Evolutionary conservation across 768 basidiomycete species (phyloP).

Genomic region (Trametes cingulata): DNA sequence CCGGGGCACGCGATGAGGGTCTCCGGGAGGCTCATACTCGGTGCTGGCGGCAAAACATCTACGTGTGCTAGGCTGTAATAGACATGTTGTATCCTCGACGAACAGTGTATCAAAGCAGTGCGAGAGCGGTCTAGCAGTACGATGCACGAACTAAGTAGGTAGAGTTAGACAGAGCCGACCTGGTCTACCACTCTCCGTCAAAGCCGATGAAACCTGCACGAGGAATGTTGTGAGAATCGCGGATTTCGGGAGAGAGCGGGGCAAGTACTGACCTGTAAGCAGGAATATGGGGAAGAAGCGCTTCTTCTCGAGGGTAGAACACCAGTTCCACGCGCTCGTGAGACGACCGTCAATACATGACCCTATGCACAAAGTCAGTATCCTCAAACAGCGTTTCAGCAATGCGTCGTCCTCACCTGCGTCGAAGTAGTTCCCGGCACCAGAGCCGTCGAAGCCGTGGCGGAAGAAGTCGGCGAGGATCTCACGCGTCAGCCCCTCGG

Average conservation of each 20-base stretch:
- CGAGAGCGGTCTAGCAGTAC: background rate
- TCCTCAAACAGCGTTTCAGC: too few species aligned
- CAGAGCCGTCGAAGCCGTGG: constrained; percentile 87
- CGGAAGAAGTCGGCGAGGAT: constrained; percentile 84
- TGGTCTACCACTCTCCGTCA: constrained; percentile 77
- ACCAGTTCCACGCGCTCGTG: constrained; percentile 95
- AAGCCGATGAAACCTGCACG: constrained; percentile 75
- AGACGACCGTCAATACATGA: constrained; percentile 82
- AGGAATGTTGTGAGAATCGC: constrained; percentile 6
- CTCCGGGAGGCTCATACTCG: too few species aligned
- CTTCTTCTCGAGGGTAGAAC: constrained; percentile 83
- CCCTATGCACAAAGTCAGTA: constrained; percentile 30
- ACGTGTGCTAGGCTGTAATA: constrained; percentile 16
- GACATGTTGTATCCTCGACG: constrained; percentile 19
- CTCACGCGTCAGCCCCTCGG: constrained; percentile 65
- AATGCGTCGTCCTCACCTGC: constrained; percentile 57
- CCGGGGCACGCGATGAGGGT: background rate
- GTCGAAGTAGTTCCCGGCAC: constrained; percentile 90
- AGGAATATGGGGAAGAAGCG: constrained; percentile 79
- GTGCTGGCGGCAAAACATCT: background rate
- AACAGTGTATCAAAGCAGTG: constrained; percentile 12
- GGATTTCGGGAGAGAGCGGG: background rate
- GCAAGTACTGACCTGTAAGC: constrained; percentile 57
- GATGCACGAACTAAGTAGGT: background rate
- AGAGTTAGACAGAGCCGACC: background rate